A percentile compares a stretch with the other conserved stretches of the same genome.
Evolutionary conservation across 2,329 filamentous ascomycete species (phyloP).

Genomic region (Dactylellina sp.): DNA sequence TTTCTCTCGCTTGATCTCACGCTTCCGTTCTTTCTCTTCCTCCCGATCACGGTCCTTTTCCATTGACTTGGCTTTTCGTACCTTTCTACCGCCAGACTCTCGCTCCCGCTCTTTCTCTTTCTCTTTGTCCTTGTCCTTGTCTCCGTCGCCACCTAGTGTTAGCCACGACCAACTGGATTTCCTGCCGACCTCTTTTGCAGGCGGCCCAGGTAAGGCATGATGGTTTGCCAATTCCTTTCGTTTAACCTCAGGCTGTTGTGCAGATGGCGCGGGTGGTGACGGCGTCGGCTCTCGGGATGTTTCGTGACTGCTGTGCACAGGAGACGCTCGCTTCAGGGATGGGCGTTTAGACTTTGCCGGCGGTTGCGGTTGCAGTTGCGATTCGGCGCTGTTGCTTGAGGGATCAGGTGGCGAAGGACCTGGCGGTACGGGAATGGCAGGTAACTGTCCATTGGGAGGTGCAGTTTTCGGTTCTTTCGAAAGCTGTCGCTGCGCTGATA

Average conservation of each 20-base stretch:
- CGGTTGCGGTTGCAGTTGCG: not conserved
- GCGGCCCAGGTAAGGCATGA: constrained; percentile 69
- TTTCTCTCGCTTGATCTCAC: constrained; percentile 65
- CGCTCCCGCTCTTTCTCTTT: constrained; percentile 77
- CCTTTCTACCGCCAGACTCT: constrained; percentile 60
- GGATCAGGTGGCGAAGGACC: not conserved
- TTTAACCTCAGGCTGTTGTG: constrained; percentile 22
- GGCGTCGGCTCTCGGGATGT: constrained; percentile 21
- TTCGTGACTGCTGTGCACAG: constrained; percentile 40
- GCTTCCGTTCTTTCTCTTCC: constrained; percentile 63
- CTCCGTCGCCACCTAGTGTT: constrained; percentile 67
- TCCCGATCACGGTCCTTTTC: constrained; percentile 73
- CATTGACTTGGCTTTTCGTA: constrained; percentile 50
- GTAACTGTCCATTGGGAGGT: constrained; percentile 34
- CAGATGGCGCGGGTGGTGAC: constrained; percentile 14
- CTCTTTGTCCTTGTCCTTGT: constrained; percentile 75
- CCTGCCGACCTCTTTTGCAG: constrained; percentile 76
- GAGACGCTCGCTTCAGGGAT: constrained; percentile 39
- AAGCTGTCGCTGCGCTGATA: constrained; percentile 13
- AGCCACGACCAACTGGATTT: constrained; percentile 87
- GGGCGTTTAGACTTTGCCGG: constrained; percentile 38
- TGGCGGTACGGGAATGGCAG: constrained; percentile 9
- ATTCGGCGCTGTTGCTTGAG: too few relatives aligned
- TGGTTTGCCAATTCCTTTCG: constrained; percentile 31
- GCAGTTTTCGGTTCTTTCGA: constrained; percentile 14